Percentiles rank a stretch among this genome's conserved stretches.
Evolutionary conservation across 1,139 yeast species (phyloP).

Genomic region (Suhomyces guaymorum): DNA sequence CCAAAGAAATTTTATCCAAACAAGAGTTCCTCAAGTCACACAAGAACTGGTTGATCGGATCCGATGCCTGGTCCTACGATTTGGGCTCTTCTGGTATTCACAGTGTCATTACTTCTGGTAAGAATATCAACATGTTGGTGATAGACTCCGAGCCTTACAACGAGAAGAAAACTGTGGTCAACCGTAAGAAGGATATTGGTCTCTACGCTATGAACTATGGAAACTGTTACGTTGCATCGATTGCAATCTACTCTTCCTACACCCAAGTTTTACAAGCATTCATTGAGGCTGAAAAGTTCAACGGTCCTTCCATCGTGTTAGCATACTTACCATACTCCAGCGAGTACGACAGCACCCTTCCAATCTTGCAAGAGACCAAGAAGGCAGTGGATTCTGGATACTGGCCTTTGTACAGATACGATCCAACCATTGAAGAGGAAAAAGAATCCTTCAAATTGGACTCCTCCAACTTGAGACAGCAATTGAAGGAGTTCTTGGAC

Average conservation of each 20-base stretch:
- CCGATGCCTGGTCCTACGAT: conserved; percentile 95
- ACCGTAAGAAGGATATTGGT: conserved; percentile 90
- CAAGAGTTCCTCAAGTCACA: conserved; percentile 47
- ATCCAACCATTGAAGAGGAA: conserved; percentile 56
- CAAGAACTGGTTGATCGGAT: conserved; percentile 84
- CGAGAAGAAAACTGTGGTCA: conserved; percentile 30
- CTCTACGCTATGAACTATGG: conserved; percentile 95
- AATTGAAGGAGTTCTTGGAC: conserved; percentile 76
- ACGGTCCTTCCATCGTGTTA: conserved; percentile 88
- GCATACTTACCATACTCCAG: conserved; percentile 81
- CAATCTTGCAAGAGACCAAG: conserved; percentile 83
- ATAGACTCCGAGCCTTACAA: conserved; percentile 88
- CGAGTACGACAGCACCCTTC: conserved; percentile 70
- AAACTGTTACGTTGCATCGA: conserved; percentile 88
- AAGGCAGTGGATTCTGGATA: conserved; percentile 88
- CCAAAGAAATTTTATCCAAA: conserved; percentile 48
- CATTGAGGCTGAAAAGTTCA: conserved; percentile 81
- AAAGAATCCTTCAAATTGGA: conserved; percentile 71
- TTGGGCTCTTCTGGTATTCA: conserved; percentile 92
- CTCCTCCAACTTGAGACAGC: conserved; percentile 77
- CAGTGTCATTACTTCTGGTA: conserved; percentile 71
- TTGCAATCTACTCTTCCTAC: conserved; percentile 90
- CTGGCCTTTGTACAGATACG: conserved; percentile 92
- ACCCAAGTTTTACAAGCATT: conserved; percentile 90
- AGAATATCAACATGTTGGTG: conserved; percentile 79